phyloP scores from a whole-genome alignment of 1,139 yeast species.

The Arxiozyma slooffiae region DNA sequence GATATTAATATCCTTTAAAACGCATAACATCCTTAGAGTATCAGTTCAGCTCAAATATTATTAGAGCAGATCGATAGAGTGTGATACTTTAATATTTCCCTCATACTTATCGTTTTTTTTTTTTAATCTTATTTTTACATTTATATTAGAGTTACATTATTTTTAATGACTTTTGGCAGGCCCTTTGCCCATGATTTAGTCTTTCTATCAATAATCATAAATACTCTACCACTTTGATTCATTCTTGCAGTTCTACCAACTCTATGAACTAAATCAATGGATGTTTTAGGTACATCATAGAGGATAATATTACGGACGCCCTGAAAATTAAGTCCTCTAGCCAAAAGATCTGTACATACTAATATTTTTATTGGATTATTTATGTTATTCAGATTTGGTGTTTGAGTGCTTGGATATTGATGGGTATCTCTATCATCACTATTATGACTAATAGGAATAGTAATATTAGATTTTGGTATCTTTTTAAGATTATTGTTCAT shows the following conservation, averaged over 20 bases:
- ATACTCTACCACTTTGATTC: slow-evolving; percentile 81
- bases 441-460: slow-evolving; percentile 5
- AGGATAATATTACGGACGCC: slow-evolving; percentile 74
- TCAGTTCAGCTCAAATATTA: too few species aligned
- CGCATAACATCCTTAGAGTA: too few species aligned
- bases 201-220: slow-evolving; percentile 56
- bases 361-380: slow-evolving; percentile 39
- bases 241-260: slow-evolving; percentile 93
- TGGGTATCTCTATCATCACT: slow-evolving; percentile 11
- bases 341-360: slow-evolving; percentile 82
- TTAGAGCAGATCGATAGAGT: not conserved
- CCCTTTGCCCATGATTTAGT: slow-evolving; percentile 78
- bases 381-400: not conserved
- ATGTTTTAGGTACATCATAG: slow-evolving; percentile 74
- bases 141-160: slow-evolving; percentile 24
- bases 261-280: slow-evolving; percentile 82
- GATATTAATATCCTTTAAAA: too few species aligned
- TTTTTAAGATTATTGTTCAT: slow-evolving; percentile 6
- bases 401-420: slow-evolving; percentile 23
- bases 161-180: slow-evolving; percentile 58
- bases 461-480: slow-evolving; percentile 25
- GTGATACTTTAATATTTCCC: not conserved
- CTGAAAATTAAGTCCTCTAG: slow-evolving; percentile 82
- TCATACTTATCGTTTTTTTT: not conserved
- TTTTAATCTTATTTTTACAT: too few species aligned